Percentiles rank a stretch among this genome's conserved stretches.
These are phyloP conservation scores for Chenopodium quinoa DNA, from an alignment of 148 eudicot genomes.

Conservation along the genomic window DNA sequence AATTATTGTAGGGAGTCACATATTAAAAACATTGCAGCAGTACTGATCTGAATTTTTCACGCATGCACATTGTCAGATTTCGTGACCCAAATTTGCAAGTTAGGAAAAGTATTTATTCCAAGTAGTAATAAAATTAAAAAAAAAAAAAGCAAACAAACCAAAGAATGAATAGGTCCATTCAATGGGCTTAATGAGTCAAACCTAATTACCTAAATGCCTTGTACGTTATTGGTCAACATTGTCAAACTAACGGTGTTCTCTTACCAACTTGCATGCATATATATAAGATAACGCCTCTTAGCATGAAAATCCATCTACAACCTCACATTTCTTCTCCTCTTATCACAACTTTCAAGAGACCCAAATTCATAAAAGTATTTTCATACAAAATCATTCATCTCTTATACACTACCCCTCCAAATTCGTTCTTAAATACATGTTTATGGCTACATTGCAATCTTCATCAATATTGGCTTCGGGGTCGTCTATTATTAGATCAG, in stretches of 20 bases:
- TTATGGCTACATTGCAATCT: not conserved
- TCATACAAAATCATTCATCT: too few species aligned
- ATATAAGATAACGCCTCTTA: not conserved
- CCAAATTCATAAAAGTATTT: not conserved
- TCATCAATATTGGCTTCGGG: not conserved
- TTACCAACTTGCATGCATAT: conserved; percentile 15
- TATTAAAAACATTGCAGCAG: not conserved
- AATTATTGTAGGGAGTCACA: not conserved
- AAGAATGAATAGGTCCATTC: conserved; percentile 30
- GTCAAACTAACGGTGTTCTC: conserved; percentile 5
- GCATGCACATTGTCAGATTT: conserved; percentile 9
- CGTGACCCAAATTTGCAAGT: conserved; percentile 3
- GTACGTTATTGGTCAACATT: conserved; percentile 20
- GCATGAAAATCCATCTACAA: not conserved
- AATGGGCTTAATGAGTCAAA: conserved; percentile 12
- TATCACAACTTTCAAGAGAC: not conserved
- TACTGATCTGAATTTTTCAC: conserved; percentile 4
- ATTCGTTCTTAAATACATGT: too few species aligned
- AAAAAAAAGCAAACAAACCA: not conserved
- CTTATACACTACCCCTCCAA: not conserved
- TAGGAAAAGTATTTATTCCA: conserved; percentile 8
- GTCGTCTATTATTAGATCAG: not conserved
- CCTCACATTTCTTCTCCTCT: not conserved
- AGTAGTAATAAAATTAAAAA: not conserved
- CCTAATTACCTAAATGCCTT: not conserved